phyloP scores from a whole-genome alignment of 257 asterid species.

The Dorcoceras hygrometricum region DNA sequence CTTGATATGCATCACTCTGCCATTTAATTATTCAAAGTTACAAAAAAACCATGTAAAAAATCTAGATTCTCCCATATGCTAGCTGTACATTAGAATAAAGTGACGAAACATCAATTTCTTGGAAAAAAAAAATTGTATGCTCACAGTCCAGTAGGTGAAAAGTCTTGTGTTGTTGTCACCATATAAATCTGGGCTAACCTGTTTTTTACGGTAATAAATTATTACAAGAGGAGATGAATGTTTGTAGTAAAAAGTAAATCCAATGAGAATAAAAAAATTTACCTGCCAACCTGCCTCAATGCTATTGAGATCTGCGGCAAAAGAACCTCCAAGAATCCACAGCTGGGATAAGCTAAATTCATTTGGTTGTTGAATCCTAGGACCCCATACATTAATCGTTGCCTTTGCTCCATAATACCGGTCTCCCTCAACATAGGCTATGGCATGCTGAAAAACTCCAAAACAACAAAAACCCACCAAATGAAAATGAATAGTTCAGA shows the following conservation, averaged over 20 bases:
- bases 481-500: constrained; percentile 23
- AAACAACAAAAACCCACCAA: constrained; percentile 31
- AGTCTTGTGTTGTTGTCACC: constrained; percentile 84
- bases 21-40: constrained; percentile 32
- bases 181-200: constrained; percentile 88
- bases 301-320: constrained; percentile 72
- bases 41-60: constrained; percentile 17
- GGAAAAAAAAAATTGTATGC: constrained; percentile 25
- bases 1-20: constrained; percentile 84
- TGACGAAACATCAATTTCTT: constrained; percentile 16
- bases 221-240: neutral
- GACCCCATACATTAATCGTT: constrained; percentile 82
- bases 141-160: constrained; percentile 96
- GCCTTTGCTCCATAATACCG: constrained; percentile 85
- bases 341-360: constrained; percentile 85
- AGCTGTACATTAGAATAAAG: constrained; percentile 29
- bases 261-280: neutral
- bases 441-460: constrained; percentile 79
- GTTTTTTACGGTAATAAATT: constrained; percentile 22
- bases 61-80: constrained; percentile 22
- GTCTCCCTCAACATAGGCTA: constrained; percentile 76
- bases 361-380: constrained; percentile 70
- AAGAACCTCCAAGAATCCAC: constrained; percentile 85
- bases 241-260: neutral
- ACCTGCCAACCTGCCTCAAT: constrained; percentile 98